These are phyloP conservation scores for Atkinsonella hypoxylon DNA, from an alignment of 2,329 filamentous ascomycete species.

Conservation along the genomic window DNA sequence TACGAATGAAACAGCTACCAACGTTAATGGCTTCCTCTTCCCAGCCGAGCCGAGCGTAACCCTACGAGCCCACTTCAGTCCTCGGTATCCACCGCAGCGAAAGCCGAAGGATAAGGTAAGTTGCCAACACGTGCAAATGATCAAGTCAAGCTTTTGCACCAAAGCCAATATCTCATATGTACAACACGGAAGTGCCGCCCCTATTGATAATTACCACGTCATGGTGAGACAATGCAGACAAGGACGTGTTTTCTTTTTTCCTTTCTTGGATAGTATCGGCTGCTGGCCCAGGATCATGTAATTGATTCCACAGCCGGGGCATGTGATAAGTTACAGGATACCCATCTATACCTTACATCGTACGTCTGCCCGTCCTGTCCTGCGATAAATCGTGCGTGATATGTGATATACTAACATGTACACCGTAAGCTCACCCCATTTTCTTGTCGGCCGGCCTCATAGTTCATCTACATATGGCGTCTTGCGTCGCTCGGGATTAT, in stretches of 20 bases:
- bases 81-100: constrained; percentile 2
- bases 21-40: too few species aligned
- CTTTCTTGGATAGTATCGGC: neutral
- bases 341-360: neutral
- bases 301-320: neutral
- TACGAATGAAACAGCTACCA: too few species aligned
- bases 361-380: neutral
- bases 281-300: neutral
- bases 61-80: neutral
- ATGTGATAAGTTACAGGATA: neutral
- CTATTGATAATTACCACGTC: neutral
- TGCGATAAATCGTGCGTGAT: neutral
- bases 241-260: neutral
- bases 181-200: neutral
- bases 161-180: neutral
- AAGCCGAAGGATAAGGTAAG: constrained; percentile 6
- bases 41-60: too few species aligned
- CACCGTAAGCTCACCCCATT: constrained; percentile 2
- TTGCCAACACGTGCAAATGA: constrained; percentile 3
- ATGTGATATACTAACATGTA: neutral
- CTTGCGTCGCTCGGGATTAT: constrained; percentile 4
- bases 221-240: neutral
- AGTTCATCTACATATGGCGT: neutral
- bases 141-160: neutral
- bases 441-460: neutral